Evolutionary conservation across 2,329 filamentous ascomycete species (phyloP).

Genomic region (Colletotrichum tropicale): DNA sequence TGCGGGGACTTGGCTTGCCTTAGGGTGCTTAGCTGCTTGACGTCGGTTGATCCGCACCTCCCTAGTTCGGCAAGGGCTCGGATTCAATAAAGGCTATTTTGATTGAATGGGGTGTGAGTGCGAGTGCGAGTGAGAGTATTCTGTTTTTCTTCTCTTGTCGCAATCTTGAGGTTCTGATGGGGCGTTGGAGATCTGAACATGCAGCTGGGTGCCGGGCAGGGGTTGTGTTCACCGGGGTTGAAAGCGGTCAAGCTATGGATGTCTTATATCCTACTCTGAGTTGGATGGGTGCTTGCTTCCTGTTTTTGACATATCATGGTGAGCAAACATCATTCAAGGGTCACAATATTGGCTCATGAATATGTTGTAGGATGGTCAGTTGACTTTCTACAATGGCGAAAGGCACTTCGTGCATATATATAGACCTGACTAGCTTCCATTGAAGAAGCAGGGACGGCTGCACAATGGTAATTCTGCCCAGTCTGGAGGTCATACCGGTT

Average conservation of each 20-base stretch:
- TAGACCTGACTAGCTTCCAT: too few species aligned
- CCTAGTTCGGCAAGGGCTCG: not conserved
- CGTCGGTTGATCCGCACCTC: not conserved
- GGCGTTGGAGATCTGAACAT: not conserved
- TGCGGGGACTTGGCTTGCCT: not conserved
- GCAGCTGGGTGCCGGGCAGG: not conserved
- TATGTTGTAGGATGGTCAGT: not conserved
- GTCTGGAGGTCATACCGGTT: too few species aligned
- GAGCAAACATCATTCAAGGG: not conserved
- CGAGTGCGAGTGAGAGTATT: not conserved
- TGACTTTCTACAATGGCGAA: not conserved
- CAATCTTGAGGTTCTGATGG: not conserved
- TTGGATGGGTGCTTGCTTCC: not conserved
- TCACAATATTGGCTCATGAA: not conserved
- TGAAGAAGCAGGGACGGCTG: too few species aligned
- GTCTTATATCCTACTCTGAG: not conserved
- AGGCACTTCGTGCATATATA: too few species aligned
- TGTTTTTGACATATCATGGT: rapidly evolving
- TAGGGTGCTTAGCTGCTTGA: not conserved
- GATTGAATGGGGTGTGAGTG: not conserved
- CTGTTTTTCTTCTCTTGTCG: not conserved
- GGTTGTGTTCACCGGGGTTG: not conserved
- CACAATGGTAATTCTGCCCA: too few species aligned
- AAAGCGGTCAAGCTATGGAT: not conserved
- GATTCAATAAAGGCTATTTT: not conserved